Evolutionary conservation across 345 rosid genomes (phyloP).

Genomic region (Atalantia buxifolia): DNA sequence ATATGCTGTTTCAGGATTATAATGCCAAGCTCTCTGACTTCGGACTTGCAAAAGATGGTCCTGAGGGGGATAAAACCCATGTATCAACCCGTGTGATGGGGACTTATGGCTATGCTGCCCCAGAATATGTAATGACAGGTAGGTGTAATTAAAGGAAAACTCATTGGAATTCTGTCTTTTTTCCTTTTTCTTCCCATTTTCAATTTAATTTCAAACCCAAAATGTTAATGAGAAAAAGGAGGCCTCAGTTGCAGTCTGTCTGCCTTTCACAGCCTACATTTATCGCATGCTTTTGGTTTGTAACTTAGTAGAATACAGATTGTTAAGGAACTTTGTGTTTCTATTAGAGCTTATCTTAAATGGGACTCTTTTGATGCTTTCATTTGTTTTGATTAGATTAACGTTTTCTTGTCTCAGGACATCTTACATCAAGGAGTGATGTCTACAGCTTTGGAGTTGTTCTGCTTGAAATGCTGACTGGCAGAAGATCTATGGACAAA

Average conservation of each 20-base stretch:
- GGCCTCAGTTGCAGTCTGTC: not conserved
- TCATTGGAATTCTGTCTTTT: not conserved
- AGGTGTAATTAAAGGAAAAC: conserved; percentile 20
- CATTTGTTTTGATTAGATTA: not conserved
- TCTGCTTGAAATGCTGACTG: conserved; percentile 73
- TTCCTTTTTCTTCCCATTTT: not conserved
- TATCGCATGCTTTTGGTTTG: not conserved
- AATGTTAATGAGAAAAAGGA: not conserved
- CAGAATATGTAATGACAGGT: conserved; percentile 99
- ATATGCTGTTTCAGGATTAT: conserved; percentile 60
- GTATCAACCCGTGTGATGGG: conserved; percentile 99
- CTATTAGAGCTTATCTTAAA: not conserved
- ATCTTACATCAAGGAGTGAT: conserved; percentile 80
- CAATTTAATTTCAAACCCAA: not conserved
- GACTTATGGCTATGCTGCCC: conserved; percentile 97
- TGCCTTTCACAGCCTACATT: not conserved
- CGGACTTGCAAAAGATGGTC: conserved; percentile 99
- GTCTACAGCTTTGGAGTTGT: conserved; percentile 88
- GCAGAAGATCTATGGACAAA: conserved; percentile 81
- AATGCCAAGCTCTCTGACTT: conserved; percentile 96
- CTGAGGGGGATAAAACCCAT: conserved; percentile 97
- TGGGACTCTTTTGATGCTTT: not conserved
- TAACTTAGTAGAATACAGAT: not conserved
- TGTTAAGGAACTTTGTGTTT: not conserved
- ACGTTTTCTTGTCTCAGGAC: conserved; percentile 41